Percentiles rank a stretch among this genome's conserved stretches.
Conservation (phyloP, 176 grass and related monocot genomes). For the Coix lacrymajobi region DNA sequence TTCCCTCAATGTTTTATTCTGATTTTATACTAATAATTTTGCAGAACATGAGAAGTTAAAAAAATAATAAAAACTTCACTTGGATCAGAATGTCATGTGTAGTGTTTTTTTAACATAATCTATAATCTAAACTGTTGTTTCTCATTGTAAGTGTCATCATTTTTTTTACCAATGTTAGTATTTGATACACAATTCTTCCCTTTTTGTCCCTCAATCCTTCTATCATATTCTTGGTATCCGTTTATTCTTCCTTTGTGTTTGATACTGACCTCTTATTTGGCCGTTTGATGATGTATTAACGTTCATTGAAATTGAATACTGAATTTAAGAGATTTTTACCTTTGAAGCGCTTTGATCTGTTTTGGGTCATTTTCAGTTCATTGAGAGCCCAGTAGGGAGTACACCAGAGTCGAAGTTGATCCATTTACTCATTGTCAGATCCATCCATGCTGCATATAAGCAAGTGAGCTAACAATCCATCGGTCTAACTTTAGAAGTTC, state of each 20-base stretch:
- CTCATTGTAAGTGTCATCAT: neutral
- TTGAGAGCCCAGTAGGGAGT: conserved; percentile 32
- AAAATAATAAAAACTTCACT: neutral
- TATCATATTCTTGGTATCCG: neutral
- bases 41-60: neutral
- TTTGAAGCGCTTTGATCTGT: neutral
- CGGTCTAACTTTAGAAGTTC: neutral
- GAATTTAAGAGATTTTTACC: conserved; percentile 1
- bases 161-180: conserved; percentile 1
- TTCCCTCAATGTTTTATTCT: neutral
- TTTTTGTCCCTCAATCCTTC: conserved; percentile 14
- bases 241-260: conserved; percentile 19
- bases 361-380: conserved; percentile 49
- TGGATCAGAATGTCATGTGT: neutral
- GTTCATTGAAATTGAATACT: neutral
- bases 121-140: conserved; percentile 15
- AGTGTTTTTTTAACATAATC: neutral
- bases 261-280: conserved; percentile 13
- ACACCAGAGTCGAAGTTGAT: conserved; percentile 40
- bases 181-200: neutral
- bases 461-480: conserved; percentile 42
- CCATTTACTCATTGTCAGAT: conserved; percentile 72
- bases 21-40: conserved; percentile 3
- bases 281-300: neutral
- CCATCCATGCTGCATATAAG: conserved; percentile 66